phyloP scores from a whole-genome alignment of 73 alveolate species.

The Paramecium bursaria region DNA sequence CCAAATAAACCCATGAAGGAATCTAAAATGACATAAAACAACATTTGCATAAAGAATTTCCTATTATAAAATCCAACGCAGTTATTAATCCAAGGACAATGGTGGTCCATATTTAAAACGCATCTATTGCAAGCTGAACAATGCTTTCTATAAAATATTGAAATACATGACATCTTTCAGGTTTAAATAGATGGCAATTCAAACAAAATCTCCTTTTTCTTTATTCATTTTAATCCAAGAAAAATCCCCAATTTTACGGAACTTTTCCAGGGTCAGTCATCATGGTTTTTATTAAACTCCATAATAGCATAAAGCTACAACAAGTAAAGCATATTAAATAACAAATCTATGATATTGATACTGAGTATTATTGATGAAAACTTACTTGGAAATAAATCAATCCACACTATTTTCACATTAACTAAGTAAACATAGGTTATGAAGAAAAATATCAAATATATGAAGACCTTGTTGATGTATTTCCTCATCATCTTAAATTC shows the following conservation, averaged over 20 bases:
- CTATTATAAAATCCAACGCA: slow-evolving; percentile 96
- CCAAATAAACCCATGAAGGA: slow-evolving; percentile 69
- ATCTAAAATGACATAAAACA: slow-evolving; percentile 80
- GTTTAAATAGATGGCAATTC: slow-evolving; percentile 94
- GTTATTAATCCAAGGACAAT: slow-evolving; percentile 97
- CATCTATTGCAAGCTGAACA: slow-evolving; percentile 98
- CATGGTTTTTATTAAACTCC: slow-evolving; percentile 91
- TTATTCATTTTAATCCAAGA: slow-evolving; percentile 90
- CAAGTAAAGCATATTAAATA: not conserved
- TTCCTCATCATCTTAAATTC: slow-evolving; percentile 53
- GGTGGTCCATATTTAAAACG: slow-evolving; percentile 97
- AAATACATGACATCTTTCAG: slow-evolving; percentile 91
- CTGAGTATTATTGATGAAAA: not conserved
- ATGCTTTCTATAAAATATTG: slow-evolving; percentile 67
- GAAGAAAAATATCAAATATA: slow-evolving; percentile 39
- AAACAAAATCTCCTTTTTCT: slow-evolving; percentile 91
- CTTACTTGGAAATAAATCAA: slow-evolving; percentile 40
- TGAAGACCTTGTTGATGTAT: slow-evolving; percentile 49
- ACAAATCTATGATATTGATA: not conserved
- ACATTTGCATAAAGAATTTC: slow-evolving; percentile 88
- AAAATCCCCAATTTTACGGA: slow-evolving; percentile 97
- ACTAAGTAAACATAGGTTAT: slow-evolving; percentile 11
- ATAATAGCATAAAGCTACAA: slow-evolving; percentile 75
- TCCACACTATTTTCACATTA: slow-evolving; percentile 30
- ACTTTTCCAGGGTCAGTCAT: slow-evolving; percentile 97